Percentiles rank a stretch among this genome's conserved stretches.
These are phyloP conservation scores for Malassezia japonica DNA, from an alignment of 1,284 basidiomycete genomes.

Conservation along the genomic window DNA sequence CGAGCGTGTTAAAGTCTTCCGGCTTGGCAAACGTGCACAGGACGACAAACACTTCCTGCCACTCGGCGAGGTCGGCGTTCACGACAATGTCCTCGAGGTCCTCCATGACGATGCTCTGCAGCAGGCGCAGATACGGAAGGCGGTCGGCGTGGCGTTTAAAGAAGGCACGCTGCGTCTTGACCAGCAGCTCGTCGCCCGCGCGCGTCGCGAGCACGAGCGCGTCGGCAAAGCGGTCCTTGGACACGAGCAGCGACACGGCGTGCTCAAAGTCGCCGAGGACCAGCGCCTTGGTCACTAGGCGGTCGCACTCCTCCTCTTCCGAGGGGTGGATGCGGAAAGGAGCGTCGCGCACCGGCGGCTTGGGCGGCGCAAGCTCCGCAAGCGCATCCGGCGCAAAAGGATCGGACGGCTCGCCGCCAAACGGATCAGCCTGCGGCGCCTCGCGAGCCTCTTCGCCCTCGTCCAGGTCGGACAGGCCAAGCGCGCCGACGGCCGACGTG, in stretches of 20 bases:
- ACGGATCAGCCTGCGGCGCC: constrained; percentile 46
- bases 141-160: constrained; percentile 70
- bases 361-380: not conserved
- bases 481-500: constrained; percentile 66
- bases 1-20: constrained; percentile 73
- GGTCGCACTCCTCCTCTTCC: constrained; percentile 78
- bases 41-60: constrained; percentile 95
- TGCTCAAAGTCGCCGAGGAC: constrained; percentile 88
- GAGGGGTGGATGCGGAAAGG: constrained; percentile 84
- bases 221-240: constrained; percentile 81
- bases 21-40: constrained; percentile 83
- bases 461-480: constrained; percentile 43
- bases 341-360: constrained; percentile 2
- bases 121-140: constrained; percentile 80
- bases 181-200: constrained; percentile 79
- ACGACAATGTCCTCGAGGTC: constrained; percentile 87
- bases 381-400: not conserved
- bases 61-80: constrained; percentile 86
- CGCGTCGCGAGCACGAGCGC: constrained; percentile 85
- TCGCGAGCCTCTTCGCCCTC: not conserved
- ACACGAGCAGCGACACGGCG: constrained; percentile 83
- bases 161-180: constrained; percentile 83
- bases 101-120: constrained; percentile 88
- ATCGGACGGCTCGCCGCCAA: not conserved
- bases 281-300: constrained; percentile 79